Base-by-base conservation (phyloP, 768 basidiomycete genomes). In the Cystofilobasidium bisporidii region DNA sequence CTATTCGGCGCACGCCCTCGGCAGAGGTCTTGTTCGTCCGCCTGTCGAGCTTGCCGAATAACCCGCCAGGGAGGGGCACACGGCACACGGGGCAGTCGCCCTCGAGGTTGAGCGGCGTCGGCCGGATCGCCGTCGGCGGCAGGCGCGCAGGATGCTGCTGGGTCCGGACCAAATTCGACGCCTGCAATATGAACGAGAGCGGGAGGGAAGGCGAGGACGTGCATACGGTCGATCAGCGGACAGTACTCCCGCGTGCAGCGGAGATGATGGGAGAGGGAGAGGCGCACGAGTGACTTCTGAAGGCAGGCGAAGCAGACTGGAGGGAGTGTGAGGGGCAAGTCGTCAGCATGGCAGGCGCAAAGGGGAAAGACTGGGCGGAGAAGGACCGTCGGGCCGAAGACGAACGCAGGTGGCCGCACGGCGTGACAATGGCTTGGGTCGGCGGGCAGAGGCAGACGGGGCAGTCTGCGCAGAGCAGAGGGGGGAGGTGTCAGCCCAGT, bases 391-490 rank as follows among this genome's bases (percentile, higher is more conserved):
- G 20, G 6, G 10, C 10, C 1, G 15, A 8, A 22, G 24, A 61
- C 60, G 41, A 18, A 61, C 60, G 20, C 45, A 90, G 81, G 71
- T 90, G 88, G 0, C 88, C 88, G 71, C 88, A 90, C 0, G 86
- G 87, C 0, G 87, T 89, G 56, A 90, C 74, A 0, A 87, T 86
- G 6, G 88, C 86, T 69, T 87, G 84, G 0, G 83, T 83, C 0
- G 87, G 87, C 0, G 86, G 82, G 47, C 80, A 84, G 79, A 88
- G 88, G 73, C 88, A 89, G 69, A 89, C 86, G 14, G 88, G 88
- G 73, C 88, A 89, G 0, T 43, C 60, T 59, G 58, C 30, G 9
- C 4, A 18, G 30, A 3, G 24, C 30, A 18, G 11, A 24, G n/a
- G n/a, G n/a, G n/a, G n/a, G n/a, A n/a, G n/a, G n/a, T n/a, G n/a